Evolutionary conservation across 1,284 basidiomycete genomes (phyloP).

Genomic region (Ceratobasidium sp.): DNA sequence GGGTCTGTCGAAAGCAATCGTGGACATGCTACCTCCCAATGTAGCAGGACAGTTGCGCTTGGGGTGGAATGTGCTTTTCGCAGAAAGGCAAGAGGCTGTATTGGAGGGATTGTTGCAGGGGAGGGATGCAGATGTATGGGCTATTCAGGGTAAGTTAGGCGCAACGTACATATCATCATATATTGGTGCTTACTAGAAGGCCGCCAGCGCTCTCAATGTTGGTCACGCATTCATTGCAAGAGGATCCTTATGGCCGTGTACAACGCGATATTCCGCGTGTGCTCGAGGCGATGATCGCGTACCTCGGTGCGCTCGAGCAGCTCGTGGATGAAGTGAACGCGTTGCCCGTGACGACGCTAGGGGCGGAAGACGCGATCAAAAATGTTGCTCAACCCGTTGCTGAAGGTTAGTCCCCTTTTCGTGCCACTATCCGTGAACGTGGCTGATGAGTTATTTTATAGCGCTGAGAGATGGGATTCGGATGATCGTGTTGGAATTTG

Average conservation of each 20-base stretch:
- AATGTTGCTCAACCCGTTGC: constrained; percentile 66
- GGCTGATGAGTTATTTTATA: constrained; percentile 51
- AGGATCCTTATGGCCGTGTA: constrained; percentile 83
- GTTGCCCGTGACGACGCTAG: constrained; percentile 1
- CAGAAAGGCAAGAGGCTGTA: constrained; percentile 19
- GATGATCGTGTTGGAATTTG: constrained; percentile 76
- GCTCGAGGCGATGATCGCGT: constrained; percentile 76
- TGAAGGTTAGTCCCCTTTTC: constrained; percentile 62
- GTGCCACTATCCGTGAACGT: background rate
- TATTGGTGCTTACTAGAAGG: background rate
- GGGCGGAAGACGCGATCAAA: constrained; percentile 49
- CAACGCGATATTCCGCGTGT: constrained; percentile 84
- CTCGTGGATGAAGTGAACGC: constrained; percentile 55
- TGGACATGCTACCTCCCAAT: constrained; percentile 31
- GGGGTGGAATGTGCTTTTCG: constrained; percentile 18
- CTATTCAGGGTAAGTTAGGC: constrained; percentile 41
- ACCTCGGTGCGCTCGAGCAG: constrained; percentile 71
- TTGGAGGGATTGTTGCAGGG: constrained; percentile 24
- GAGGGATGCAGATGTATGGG: constrained; percentile 44
- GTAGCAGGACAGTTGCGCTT: constrained; percentile 2
- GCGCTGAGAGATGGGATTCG: constrained; percentile 75
- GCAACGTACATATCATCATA: background rate
- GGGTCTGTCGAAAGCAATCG: constrained; percentile 6
- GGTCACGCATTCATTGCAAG: constrained; percentile 75
- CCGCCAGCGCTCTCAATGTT: constrained; percentile 72